Base-by-base conservation (phyloP, 371 early-diverging fungal genomes). In the Zancudomyces culisetae region DNA sequence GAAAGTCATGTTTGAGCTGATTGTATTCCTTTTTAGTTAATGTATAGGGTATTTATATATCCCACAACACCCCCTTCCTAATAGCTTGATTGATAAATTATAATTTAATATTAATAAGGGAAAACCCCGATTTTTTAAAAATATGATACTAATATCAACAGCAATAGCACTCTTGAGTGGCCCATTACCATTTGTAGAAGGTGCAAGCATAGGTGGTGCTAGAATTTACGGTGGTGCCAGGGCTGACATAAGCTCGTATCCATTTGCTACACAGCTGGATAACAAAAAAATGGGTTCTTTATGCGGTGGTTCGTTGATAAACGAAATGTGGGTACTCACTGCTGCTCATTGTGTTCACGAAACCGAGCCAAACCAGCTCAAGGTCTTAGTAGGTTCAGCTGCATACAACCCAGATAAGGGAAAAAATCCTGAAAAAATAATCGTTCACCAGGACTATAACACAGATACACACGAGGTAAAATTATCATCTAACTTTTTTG, bases 311-410 rank as follows among this genome's bases (percentile, higher is more conserved):
- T 58, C 70, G 1, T 57, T 70, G 40, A 55, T 72, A 22, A 54
- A 55, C 20, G 46, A 58, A 27, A 39, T 52, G n/a, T 64, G 58
- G 60, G 45, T 72, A 15, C 39, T 72, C n/a, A 71, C 72, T 0
- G 72, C 72, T 2, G 72, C 72, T 0, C 72, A 72, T 53, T 72
- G 72, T 46, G 58, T 69, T 50, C 59, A 66, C 29, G 28, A 41
- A 1, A 54, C 67, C 1, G 45, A 50, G 0, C 30, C 35, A 12
- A 47, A 8, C 42, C 57, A 66, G 15, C 49, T 66, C 20, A n/a
- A 20, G 0, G 62, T 66, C 19, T 59, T 50, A 29, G 42, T 66
- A 26, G 67, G 67, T 26, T 41, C 60, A 15, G 64, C 59, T 46
- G 50, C 26, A 42, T 58, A 60, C 6, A 59, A 66, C 18, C 54